phyloP scores from a whole-genome alignment of 2,329 filamentous ascomycete species.

The Lithohypha guttulata region DNA sequence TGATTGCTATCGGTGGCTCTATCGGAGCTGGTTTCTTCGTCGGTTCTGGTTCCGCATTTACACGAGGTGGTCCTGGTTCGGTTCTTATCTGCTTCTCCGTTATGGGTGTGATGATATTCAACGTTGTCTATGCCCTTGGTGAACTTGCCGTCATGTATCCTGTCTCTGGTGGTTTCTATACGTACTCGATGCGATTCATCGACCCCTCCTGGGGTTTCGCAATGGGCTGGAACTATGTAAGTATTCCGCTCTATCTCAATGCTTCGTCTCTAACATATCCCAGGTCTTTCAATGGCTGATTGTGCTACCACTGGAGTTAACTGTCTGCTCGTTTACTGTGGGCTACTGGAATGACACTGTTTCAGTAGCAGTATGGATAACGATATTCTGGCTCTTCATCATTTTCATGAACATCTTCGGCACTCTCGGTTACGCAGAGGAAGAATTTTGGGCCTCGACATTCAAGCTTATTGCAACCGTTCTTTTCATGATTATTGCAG shows the following conservation, averaged over 20 bases:
- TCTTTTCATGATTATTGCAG: constrained; percentile 16
- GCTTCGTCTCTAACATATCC: constrained; percentile 50
- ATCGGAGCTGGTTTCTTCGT: constrained; percentile 72
- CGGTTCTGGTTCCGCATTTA: constrained; percentile 61
- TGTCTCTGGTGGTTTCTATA: constrained; percentile 80
- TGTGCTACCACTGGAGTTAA: constrained; percentile 69
- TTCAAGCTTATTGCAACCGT: constrained; percentile 61
- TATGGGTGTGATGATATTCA: constrained; percentile 80
- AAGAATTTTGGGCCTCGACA: constrained; percentile 68
- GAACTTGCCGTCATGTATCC: constrained; percentile 89
- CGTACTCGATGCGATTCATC: constrained; percentile 82
- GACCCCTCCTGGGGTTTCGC: constrained; percentile 54
- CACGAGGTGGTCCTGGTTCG: constrained; percentile 61
- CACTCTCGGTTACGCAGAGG: constrained; percentile 72
- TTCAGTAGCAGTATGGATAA: constrained; percentile 41
- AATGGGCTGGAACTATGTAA: constrained; percentile 44
- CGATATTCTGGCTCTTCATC: constrained; percentile 62
- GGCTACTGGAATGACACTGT: constrained; percentile 51
- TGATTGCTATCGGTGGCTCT: constrained; percentile 45
- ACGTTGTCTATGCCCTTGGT: constrained; percentile 79
- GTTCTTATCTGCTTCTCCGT: constrained; percentile 66
- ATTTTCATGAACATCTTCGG: constrained; percentile 70
- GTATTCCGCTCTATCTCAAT: constrained; percentile 50
- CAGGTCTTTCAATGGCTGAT: constrained; percentile 67
- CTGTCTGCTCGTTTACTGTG: constrained; percentile 67